phyloP scores from a whole-genome alignment of 371 early-diverging fungal genomes.

The Mucor velutinosus region DNA sequence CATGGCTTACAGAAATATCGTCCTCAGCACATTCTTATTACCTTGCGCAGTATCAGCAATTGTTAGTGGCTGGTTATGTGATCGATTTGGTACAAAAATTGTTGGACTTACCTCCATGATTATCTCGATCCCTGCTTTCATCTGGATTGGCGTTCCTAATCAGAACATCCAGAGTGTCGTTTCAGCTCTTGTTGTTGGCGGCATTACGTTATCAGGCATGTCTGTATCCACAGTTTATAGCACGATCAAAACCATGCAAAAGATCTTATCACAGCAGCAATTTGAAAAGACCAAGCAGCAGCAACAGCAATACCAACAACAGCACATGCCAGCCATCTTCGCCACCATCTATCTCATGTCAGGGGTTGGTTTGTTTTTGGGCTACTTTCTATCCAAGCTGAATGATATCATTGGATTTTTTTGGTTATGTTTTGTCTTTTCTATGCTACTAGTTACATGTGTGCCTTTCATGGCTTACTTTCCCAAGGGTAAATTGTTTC shows the following conservation, averaged over 20 bases:
- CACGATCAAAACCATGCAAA: not conserved
- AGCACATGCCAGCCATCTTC: not conserved
- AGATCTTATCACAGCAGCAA: not conserved
- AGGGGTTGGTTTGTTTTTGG: constrained; percentile 6
- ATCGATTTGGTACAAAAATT: constrained; percentile 16
- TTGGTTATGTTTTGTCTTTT: constrained; percentile 14
- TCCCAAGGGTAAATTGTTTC: not conserved
- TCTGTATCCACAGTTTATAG: not conserved
- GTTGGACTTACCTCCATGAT: constrained; percentile 8
- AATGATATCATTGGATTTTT: constrained; percentile 5
- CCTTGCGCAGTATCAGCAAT: constrained; percentile 7
- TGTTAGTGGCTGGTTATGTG: constrained; percentile 7
- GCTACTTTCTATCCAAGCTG: constrained; percentile 12
- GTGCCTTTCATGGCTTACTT: not conserved
- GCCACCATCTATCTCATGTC: not conserved
- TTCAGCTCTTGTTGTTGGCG: constrained; percentile 8
- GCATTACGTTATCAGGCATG: constrained; percentile 1
- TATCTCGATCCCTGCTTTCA: constrained; percentile 14
- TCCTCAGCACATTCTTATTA: constrained; percentile 8
- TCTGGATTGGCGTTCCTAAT: constrained; percentile 23
- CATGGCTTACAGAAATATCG: not conserved
- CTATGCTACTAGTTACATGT: constrained; percentile 5
- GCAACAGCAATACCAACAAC: not conserved
- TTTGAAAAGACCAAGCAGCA: not conserved
- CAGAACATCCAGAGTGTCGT: constrained; percentile 15